Evolutionary conservation across 495 filamentous ascomycete species (phyloP).

Genomic region (Xylaria castorea): DNA sequence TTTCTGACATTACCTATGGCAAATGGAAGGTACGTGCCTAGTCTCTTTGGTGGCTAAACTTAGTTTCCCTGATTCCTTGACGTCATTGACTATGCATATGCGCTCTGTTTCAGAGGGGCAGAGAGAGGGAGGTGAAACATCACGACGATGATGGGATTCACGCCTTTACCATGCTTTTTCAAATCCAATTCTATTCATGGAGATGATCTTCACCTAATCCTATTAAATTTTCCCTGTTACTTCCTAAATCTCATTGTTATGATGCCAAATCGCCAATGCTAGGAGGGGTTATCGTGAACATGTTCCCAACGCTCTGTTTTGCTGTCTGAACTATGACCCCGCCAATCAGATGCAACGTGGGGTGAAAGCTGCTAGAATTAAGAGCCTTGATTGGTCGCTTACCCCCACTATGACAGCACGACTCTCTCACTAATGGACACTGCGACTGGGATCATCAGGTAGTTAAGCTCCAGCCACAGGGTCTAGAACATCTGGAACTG

Average conservation of each 20-base stretch:
- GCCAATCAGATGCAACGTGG: constrained; percentile 3
- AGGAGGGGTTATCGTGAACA: not conserved
- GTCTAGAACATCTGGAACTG: constrained; percentile 10
- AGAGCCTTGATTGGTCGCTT: not conserved
- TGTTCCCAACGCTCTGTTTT: not conserved
- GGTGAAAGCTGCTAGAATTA: not conserved
- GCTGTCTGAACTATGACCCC: not conserved
- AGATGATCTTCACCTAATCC: not conserved
- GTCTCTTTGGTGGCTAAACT: constrained; percentile 4
- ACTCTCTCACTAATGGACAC: not conserved
- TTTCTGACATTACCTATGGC: not conserved
- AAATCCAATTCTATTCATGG: not conserved
- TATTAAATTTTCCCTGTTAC: not conserved
- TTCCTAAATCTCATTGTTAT: not conserved
- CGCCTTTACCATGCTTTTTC: not conserved
- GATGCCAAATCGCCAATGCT: not conserved
- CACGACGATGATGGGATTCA: not conserved
- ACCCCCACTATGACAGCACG: constrained; percentile 7
- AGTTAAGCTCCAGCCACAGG: constrained; percentile 14
- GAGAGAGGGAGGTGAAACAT: not conserved
- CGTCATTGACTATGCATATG: constrained; percentile 13
- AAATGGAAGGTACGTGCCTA: constrained; percentile 1
- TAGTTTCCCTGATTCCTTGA: constrained; percentile 4
- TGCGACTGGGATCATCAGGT: not conserved
- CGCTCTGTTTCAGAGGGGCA: not conserved